phyloP scores from a whole-genome alignment of 2,329 filamentous ascomycete genomes.

The Phaeosphaeriaceae sp. region DNA sequence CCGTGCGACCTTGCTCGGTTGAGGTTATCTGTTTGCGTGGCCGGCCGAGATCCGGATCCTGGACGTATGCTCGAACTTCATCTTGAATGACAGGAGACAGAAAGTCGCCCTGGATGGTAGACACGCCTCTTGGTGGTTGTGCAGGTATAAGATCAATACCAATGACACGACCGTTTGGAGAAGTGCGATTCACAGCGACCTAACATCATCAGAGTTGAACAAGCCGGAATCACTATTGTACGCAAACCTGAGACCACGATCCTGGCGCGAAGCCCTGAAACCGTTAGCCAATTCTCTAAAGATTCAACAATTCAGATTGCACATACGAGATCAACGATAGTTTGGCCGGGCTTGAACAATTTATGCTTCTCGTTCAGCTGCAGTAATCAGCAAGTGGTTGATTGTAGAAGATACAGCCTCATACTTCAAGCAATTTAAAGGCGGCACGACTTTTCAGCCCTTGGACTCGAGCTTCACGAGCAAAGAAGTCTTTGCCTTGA shows the following conservation, averaged over 20 bases:
- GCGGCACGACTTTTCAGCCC: constrained; percentile 89
- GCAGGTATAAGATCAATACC: constrained; percentile 95
- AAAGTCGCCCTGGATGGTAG: constrained; percentile 94
- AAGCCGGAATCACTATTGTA: background rate
- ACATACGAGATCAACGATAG: constrained; percentile 82
- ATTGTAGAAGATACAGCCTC: background rate
- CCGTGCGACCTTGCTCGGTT: constrained; percentile 37
- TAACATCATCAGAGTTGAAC: constrained; percentile 46
- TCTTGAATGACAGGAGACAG: constrained; percentile 75
- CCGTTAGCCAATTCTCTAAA: constrained; percentile 19
- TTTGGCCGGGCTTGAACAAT: constrained; percentile 80
- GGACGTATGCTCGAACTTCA: constrained; percentile 78
- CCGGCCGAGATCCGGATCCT: constrained; percentile 66
- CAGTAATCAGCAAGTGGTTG: constrained; percentile 18
- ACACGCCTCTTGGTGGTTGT: constrained; percentile 88
- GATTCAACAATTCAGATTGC: background rate
- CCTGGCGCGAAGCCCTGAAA: constrained; percentile 74
- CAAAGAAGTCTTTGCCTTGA: constrained; percentile 74
- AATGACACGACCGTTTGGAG: constrained; percentile 78
- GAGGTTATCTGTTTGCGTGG: constrained; percentile 45
- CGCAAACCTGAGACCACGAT: constrained; percentile 64
- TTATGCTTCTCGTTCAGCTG: constrained; percentile 83
- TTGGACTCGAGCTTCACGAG: constrained; percentile 76
- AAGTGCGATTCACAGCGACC: constrained; percentile 81
- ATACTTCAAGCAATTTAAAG: constrained; percentile 87